A percentile compares a stretch with the other conserved stretches of the same genome.
Conservation (phyloP, 129 eudicot genomes). For the Lactuca sativa region DNA sequence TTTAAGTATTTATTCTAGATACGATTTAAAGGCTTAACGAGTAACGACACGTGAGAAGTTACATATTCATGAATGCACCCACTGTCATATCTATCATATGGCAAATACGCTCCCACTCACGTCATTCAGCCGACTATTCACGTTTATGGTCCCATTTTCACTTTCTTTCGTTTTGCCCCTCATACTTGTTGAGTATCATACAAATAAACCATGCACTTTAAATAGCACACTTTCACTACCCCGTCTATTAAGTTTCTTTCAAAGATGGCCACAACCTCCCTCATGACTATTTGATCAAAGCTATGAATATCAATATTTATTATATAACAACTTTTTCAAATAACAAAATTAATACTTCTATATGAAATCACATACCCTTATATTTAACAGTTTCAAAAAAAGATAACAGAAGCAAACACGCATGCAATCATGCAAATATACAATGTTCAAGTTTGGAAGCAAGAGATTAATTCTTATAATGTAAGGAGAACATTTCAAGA, state of each 20-base stretch:
- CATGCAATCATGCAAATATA: too few species aligned
- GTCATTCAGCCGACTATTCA: background rate
- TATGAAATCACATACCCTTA: too few species aligned
- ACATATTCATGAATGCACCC: background rate
- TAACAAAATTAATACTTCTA: too few species aligned
- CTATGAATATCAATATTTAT: too few species aligned
- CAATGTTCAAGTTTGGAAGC: background rate
- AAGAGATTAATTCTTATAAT: background rate
- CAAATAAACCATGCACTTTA: background rate
- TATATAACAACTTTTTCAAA: too few species aligned
- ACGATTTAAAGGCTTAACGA: background rate
- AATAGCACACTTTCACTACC: background rate
- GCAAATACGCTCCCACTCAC: background rate
- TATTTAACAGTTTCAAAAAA: too few species aligned
- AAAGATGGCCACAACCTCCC: too few species aligned
- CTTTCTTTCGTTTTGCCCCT: background rate
- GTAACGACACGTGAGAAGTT: background rate
- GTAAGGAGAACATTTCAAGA: background rate
- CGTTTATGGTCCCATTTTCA: background rate
- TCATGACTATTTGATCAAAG: too few species aligned
- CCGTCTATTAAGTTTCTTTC: background rate
- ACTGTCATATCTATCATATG: background rate
- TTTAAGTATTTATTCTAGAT: background rate
- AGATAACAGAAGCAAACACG: too few species aligned
- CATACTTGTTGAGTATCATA: background rate